A percentile compares a stretch with the other conserved stretches of the same genome.
These are phyloP conservation scores for Flagelloscypha sp. DNA, from an alignment of 768 basidiomycete species.

Conservation along the genomic window DNA sequence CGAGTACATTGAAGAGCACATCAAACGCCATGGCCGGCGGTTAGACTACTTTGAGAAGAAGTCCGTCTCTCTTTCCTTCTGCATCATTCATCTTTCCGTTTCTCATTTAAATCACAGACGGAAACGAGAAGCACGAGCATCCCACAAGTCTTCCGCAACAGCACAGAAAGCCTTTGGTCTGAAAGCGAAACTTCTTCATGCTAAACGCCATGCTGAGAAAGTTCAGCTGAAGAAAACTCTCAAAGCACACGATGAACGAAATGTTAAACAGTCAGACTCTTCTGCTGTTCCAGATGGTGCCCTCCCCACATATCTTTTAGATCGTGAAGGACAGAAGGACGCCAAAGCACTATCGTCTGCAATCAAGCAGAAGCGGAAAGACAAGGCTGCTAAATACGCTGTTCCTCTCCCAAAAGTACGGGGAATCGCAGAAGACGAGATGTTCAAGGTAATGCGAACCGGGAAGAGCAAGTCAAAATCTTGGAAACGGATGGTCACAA, in stretches of 20 bases:
- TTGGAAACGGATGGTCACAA: conserved; percentile 99
- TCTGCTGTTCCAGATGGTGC: conserved; percentile 82
- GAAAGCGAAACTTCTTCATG: conserved; percentile 97
- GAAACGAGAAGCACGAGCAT: conserved; percentile 73
- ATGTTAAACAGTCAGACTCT: conserved; percentile 89
- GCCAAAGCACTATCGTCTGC: conserved; percentile 94
- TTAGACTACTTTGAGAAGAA: conserved; percentile 94
- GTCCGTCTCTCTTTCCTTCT: conserved; percentile 36
- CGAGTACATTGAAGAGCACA: conserved; percentile 99
- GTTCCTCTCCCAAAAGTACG: conserved; percentile 95
- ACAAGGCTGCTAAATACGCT: conserved; percentile 96
- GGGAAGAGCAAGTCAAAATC: conserved; percentile 94
- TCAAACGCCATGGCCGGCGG: conserved; percentile 92
- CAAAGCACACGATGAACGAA: conserved; percentile 98
- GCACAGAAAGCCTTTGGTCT: conserved; percentile 95
- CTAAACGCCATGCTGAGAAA: conserved; percentile 94
- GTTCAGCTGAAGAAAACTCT: conserved; percentile 99
- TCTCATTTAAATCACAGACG: conserved; percentile 39
- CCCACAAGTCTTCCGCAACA: conserved; percentile 65
- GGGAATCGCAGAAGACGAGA: conserved; percentile 98
- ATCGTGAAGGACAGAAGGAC: conserved; percentile 96
- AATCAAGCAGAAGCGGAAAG: conserved; percentile 97
- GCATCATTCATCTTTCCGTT: conserved; percentile 4
- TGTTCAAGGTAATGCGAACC: conserved; percentile 98
- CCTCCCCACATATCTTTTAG: conserved; percentile 89